Percentiles rank a stretch among this genome's conserved stretches.
These are phyloP conservation scores for Pseudogymnoascus sp. DNA, from an alignment of 2,329 filamentous ascomycete species.

Conservation along the genomic window DNA sequence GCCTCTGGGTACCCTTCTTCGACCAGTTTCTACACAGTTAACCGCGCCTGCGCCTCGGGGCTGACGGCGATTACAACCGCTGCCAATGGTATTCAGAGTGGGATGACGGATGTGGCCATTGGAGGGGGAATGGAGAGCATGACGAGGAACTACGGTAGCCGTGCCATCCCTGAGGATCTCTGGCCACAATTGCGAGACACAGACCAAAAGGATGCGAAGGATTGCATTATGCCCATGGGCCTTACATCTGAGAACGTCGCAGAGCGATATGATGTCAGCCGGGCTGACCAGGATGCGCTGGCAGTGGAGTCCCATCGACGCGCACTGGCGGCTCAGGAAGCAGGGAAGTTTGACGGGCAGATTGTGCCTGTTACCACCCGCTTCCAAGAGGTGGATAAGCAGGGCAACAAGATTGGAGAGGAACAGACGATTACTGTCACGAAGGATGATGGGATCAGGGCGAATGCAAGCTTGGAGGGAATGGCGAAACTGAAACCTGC, in stretches of 20 bases:
- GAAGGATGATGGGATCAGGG: slow-evolving; percentile 76
- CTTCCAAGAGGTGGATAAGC: slow-evolving; percentile 58
- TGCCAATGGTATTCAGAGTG: slow-evolving; percentile 67
- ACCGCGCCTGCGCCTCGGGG: slow-evolving; percentile 76
- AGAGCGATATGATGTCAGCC: slow-evolving; percentile 61
- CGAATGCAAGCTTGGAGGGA: slow-evolving; percentile 59
- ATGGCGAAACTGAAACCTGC: slow-evolving; percentile 78
- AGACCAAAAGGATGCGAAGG: slow-evolving; percentile 59
- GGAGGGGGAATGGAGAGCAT: slow-evolving; percentile 94
- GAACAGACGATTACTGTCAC: slow-evolving; percentile 59
- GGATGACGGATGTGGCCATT: slow-evolving; percentile 66
- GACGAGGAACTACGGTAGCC: slow-evolving; percentile 80
- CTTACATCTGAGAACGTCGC: slow-evolving; percentile 87
- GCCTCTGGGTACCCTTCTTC: slow-evolving; percentile 69
- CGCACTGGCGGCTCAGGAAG: slow-evolving; percentile 61
- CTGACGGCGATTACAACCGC: slow-evolving; percentile 70
- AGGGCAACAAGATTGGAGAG: slow-evolving; percentile 47
- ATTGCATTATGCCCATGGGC: slow-evolving; percentile 94
- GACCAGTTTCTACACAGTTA: slow-evolving; percentile 77
- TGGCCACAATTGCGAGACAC: slow-evolving; percentile 68
- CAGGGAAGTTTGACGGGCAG: slow-evolving; percentile 67
- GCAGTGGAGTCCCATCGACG: slow-evolving; percentile 67
- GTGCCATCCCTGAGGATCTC: slow-evolving; percentile 75
- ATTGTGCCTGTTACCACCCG: slow-evolving; percentile 73
- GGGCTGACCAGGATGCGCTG: slow-evolving; percentile 76